Evolutionary conservation across 257 asterid genomes (phyloP), one percentile per base, ranked within the genome.

Genomic region (Petunia axillaris): DNA sequence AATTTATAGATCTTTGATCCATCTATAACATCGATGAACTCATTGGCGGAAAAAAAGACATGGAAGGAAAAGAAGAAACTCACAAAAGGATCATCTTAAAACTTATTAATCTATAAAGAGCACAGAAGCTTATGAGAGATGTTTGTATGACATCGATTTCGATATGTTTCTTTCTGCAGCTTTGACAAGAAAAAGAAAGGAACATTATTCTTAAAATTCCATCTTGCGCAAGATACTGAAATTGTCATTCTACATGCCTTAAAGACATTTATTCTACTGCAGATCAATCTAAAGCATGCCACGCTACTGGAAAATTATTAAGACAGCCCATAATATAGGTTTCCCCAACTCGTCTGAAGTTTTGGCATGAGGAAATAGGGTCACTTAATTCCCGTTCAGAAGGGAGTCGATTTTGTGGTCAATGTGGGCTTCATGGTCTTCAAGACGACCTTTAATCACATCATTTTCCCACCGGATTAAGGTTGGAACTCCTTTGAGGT

Each of bases 401-500:
- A 94, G 90, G 44, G 76, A 59, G 46, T 86, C 91, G 57, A 94
- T 88, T 86, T 92, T 90, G 78, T 68, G 79, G 82, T 88, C 94
- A 36, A 86, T 38, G 77, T 94, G 97, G n/a, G 98, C 95, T 89
- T 92, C 98, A 46, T 92, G 82, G 73, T 92, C 99, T 82, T 88
- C 99, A 35, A 95, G 98, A 40, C 96, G 97, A 50, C 87, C 94
- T 77, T 87, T 92, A 55, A 86, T 79, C 0, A 79, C 89, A 65
- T 83, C 94, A 67, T 81, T 77, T 88, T 93, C 99, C 99, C 99
- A 95, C 36, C 86, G 91, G 79, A 92, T 85, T 71, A 95, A 84
- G 0, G 98, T 93, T 2, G 98, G 99, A 84, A 95, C 99, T 50
- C 97, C 98, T 55, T 44, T 79, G 60, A 95, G 94, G 84, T 85